These are phyloP conservation scores for Globisporangium nunn DNA, from an alignment of 352 stramenopile species.

Conservation along the genomic window DNA sequence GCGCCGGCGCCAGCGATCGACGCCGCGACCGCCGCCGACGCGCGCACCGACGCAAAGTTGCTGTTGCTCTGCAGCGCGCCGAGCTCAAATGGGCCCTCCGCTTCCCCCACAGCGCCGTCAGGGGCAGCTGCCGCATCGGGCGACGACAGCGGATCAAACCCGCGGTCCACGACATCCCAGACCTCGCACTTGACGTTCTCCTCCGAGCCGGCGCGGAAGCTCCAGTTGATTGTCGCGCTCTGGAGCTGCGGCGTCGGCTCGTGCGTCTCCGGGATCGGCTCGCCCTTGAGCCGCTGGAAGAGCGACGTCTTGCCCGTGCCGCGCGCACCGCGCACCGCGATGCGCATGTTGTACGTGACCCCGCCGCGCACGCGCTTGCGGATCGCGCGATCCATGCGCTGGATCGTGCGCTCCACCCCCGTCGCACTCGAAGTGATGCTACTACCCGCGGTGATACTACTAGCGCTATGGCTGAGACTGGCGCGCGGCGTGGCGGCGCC, in stretches of 20 bases:
- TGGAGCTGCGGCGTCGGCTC: conserved; percentile 80
- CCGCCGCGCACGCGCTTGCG: conserved; percentile 67
- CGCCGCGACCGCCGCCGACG: conserved; percentile 19
- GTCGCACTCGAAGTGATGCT: not conserved
- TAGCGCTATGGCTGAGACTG: not conserved
- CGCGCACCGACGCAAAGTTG: conserved; percentile 14
- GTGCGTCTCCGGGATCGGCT: conserved; percentile 65
- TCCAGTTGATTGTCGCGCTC: conserved; percentile 86
- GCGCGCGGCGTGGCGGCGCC: conserved; percentile 14
- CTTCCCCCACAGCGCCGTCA: conserved; percentile 2
- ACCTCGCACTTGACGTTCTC: conserved; percentile 89
- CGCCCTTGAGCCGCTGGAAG: conserved; percentile 76
- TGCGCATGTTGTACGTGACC: conserved; percentile 91
- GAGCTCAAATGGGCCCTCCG: conserved; percentile 18
- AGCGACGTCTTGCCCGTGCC: conserved; percentile 88
- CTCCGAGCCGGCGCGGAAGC: conserved; percentile 48
- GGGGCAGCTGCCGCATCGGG: no score
- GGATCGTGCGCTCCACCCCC: conserved; percentile 53
- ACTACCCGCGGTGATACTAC: not conserved
- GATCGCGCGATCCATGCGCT: conserved; percentile 80
- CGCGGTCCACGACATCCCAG: conserved; percentile 88
- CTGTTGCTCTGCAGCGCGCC: conserved; percentile 8
- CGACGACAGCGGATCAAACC: conserved; percentile 27
- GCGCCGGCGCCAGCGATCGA: conserved; percentile 12
- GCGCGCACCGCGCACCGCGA: conserved; percentile 74